Evolutionary conservation across 1,284 basidiomycete genomes (phyloP).

Genomic region (Caloboletus inedulis): DNA sequence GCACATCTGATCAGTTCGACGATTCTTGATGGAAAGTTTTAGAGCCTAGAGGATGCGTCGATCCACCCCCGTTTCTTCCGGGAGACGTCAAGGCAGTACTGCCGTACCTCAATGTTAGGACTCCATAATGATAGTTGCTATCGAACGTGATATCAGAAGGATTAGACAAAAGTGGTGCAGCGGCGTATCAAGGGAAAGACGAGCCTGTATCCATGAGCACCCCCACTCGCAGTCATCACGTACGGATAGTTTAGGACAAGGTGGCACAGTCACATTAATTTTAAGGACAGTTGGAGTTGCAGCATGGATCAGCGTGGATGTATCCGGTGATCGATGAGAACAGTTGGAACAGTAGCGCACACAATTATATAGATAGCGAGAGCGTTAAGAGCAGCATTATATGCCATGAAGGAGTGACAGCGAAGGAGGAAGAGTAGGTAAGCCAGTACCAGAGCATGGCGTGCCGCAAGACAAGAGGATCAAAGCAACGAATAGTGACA

Average conservation of each 20-base stretch:
- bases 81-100: too few relatives aligned
- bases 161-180: background rate
- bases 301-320: background rate
- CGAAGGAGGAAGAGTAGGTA: slow-evolving; percentile 6
- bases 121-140: background rate
- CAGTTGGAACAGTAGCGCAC: slow-evolving; percentile 13
- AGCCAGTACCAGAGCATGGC: slow-evolving; percentile 23
- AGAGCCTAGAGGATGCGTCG: too few relatives aligned
- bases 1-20: too few relatives aligned
- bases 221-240: background rate
- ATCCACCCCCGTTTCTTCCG: too few relatives aligned
- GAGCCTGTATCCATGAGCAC: background rate
- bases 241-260: background rate
- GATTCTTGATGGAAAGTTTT: background rate
- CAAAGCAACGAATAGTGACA: slow-evolving; percentile 8
- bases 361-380: slow-evolving; percentile 8
- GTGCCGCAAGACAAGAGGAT: slow-evolving; percentile 1
- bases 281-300: background rate
- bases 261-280: background rate
- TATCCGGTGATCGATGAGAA: slow-evolving; percentile 2
- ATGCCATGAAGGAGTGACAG: slow-evolving; percentile 22
- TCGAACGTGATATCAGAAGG: background rate
- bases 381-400: slow-evolving; percentile 2
- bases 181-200: background rate
- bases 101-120: too few relatives aligned